These are phyloP conservation scores for Pyrenophora graminea DNA, from an alignment of 2,329 filamentous ascomycete genomes.

Conservation along the genomic window DNA sequence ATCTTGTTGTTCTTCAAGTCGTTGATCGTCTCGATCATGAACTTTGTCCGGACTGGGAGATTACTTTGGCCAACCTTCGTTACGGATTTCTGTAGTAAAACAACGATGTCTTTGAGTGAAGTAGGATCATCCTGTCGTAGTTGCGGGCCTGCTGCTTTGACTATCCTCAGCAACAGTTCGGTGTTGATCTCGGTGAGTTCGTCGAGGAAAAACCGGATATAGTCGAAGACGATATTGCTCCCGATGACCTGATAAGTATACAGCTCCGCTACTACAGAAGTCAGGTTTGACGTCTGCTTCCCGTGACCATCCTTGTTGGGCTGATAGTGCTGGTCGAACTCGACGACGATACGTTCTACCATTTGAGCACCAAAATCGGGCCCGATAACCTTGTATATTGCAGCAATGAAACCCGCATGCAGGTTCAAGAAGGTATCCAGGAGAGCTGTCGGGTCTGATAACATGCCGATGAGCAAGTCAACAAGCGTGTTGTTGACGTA, in stretches of 20 bases:
- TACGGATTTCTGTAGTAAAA: constrained; percentile 74
- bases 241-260: constrained; percentile 92
- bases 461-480: constrained; percentile 75
- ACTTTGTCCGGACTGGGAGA: constrained; percentile 85
- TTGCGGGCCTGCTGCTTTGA: constrained; percentile 77
- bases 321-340: constrained; percentile 70
- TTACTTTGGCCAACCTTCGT: constrained; percentile 68
- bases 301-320: constrained; percentile 43
- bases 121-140: constrained; percentile 87
- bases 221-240: constrained; percentile 85
- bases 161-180: constrained; percentile 81
- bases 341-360: constrained; percentile 74
- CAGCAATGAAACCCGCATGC: constrained; percentile 85
- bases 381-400: constrained; percentile 83
- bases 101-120: constrained; percentile 84
- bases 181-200: constrained; percentile 84
- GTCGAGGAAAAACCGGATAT: constrained; percentile 75
- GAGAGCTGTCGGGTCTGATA: constrained; percentile 76
- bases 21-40: constrained; percentile 96
- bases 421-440: constrained; percentile 90
- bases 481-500: constrained; percentile 82
- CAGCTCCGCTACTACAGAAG: constrained; percentile 81
- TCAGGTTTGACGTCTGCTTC: constrained; percentile 72
- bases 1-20: constrained; percentile 93
- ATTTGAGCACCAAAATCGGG: constrained; percentile 88